phyloP scores from a whole-genome alignment of 345 rosid genomes.

The Reutealis trisperma region DNA sequence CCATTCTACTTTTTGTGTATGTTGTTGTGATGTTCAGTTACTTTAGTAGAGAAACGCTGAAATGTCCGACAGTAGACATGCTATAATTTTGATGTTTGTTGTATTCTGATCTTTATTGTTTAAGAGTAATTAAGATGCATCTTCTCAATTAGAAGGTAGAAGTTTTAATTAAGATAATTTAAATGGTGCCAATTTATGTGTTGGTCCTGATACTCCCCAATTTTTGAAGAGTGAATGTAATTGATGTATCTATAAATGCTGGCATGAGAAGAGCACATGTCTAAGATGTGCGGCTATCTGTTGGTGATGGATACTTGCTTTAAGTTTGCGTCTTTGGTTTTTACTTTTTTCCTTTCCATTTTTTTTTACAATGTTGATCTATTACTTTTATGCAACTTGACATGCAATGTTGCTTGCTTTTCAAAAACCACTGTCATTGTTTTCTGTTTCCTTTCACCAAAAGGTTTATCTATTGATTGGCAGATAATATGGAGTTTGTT shows the following conservation, averaged over 20 bases:
- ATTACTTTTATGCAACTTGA: not conserved
- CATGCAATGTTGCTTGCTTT: not conserved
- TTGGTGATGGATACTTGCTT: not conserved
- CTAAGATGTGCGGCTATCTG: not conserved
- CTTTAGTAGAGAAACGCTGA: not conserved
- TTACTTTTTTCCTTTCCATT: not conserved
- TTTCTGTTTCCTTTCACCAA: not conserved
- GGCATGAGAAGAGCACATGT: not conserved
- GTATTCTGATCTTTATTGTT: not conserved
- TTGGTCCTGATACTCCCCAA: not conserved
- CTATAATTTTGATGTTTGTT: not conserved
- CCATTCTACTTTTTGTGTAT: not conserved
- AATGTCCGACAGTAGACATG: not conserved
- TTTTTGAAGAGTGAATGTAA: not conserved
- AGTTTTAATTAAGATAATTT: not conserved
- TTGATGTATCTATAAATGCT: no score
- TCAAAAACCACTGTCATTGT: not conserved
- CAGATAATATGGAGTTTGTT: conserved; percentile 95
- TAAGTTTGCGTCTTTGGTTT: not conserved
- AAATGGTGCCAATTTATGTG: not conserved
- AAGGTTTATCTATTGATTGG: conserved; percentile 7
- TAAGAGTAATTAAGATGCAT: not conserved
- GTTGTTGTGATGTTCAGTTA: conserved; percentile 1
- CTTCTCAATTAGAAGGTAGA: not conserved
- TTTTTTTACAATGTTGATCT: not conserved